Percentiles rank a stretch among this genome's conserved stretches.
These are phyloP conservation scores for Glarea lozoyensis DNA, from an alignment of 495 filamentous ascomycete genomes.

Conservation along the genomic window DNA sequence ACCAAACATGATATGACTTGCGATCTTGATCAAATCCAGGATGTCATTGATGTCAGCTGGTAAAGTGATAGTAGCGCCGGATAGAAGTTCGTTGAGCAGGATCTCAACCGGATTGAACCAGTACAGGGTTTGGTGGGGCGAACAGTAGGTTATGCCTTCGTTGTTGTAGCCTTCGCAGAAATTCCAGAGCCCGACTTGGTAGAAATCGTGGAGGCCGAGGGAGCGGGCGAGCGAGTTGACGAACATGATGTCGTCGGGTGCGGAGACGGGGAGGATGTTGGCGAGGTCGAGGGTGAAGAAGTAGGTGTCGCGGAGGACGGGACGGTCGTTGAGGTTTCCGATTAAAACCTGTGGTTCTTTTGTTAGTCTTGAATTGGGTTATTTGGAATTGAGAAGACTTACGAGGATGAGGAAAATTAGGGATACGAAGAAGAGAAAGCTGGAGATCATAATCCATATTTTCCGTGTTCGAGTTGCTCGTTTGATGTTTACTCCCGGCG, in stretches of 20 bases:
- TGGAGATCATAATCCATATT: slow-evolving; percentile 47
- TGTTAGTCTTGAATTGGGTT: slow-evolving; percentile 3
- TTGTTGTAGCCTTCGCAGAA: slow-evolving; percentile 79
- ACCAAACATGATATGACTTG: slow-evolving; percentile 86
- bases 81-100: slow-evolving; percentile 62
- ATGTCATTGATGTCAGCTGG: slow-evolving; percentile 62
- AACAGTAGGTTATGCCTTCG: slow-evolving; percentile 67
- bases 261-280: slow-evolving; percentile 76
- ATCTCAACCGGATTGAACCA: slow-evolving; percentile 88
- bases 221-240: slow-evolving; percentile 86
- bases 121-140: slow-evolving; percentile 57
- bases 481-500: slow-evolving; percentile 28
- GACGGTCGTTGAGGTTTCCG: slow-evolving; percentile 52
- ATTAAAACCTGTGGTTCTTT: slow-evolving; percentile 44
- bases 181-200: slow-evolving; percentile 83
- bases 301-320: slow-evolving; percentile 59
- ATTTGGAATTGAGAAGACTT: slow-evolving; percentile 9
- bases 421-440: slow-evolving; percentile 61
- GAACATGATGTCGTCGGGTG: slow-evolving; percentile 33
- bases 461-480: slow-evolving; percentile 47
- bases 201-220: slow-evolving; percentile 87
- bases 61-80: slow-evolving; percentile 77
- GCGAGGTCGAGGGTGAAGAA: slow-evolving; percentile 79
- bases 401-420: slow-evolving; percentile 70
- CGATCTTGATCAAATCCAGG: slow-evolving; percentile 63